These are phyloP conservation scores for Tetrastigma voinierianum DNA, from an alignment of 164 flowering plant species.

Conservation along the genomic window DNA sequence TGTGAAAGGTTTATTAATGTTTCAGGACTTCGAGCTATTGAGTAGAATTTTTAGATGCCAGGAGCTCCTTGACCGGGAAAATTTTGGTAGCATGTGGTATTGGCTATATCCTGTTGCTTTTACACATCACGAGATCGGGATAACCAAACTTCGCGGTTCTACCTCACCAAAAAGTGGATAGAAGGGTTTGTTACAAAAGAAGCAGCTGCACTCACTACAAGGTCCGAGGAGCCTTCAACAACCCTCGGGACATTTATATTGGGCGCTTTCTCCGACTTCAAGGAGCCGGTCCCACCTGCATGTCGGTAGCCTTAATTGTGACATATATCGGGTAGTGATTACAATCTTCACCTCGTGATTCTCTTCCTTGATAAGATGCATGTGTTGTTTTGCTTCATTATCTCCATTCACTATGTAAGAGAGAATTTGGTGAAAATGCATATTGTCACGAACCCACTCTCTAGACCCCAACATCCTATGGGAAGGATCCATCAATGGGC, in stretches of 20 bases:
- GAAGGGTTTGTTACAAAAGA: conserved; percentile 92
- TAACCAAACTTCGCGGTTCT: conserved; percentile 60
- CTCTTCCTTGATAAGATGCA: conserved; percentile 50
- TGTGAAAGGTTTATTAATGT: background rate
- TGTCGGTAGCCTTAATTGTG: conserved; percentile 87
- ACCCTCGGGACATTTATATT: conserved; percentile 88
- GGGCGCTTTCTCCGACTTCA: conserved; percentile 88
- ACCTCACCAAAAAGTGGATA: conserved; percentile 70
- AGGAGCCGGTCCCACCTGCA: conserved; percentile 99
- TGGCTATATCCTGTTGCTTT: conserved; percentile 93
- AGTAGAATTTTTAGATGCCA: conserved; percentile 65
- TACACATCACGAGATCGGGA: conserved; percentile 51
- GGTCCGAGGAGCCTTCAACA: conserved; percentile 59
- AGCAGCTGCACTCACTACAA: conserved; percentile 77
- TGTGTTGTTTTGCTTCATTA: conserved; percentile 31
- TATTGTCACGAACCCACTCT: no score
- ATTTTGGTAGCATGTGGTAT: conserved; percentile 84
- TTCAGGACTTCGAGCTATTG: conserved; percentile 74
- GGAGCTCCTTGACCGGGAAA: conserved; percentile 54
- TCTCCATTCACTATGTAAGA: background rate
- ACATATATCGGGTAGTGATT: conserved; percentile 80
- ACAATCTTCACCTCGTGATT: conserved; percentile 58
- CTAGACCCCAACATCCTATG: no score
- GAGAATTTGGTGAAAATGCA: no score
- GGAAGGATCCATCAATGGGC: no score